Conservation (phyloP, 495 filamentous ascomycete species). For the Lasiosphaeria hispida region DNA sequence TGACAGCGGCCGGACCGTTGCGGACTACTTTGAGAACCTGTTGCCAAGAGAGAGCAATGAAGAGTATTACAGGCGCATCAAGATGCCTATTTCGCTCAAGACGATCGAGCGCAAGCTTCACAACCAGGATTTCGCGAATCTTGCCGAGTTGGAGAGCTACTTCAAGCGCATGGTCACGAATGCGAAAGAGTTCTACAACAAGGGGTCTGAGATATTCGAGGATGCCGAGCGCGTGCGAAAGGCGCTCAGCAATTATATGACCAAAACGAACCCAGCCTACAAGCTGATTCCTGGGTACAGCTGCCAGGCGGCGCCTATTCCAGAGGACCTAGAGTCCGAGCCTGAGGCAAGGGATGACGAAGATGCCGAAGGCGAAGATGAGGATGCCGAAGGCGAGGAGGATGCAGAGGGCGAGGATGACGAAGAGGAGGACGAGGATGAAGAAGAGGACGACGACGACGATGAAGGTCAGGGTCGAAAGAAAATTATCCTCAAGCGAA, state of each 20-base stretch:
- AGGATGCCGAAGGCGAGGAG: conserved; percentile 28
- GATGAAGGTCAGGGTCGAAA: conserved; percentile 31
- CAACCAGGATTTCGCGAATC: conserved; percentile 56
- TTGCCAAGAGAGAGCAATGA: conserved; percentile 59
- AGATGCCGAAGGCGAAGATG: conserved; percentile 19
- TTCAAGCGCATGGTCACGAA: conserved; percentile 76
- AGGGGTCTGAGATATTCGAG: conserved; percentile 60
- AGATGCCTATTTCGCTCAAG: conserved; percentile 72
- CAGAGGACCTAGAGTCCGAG: conserved; percentile 36
- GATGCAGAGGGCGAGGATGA: conserved; percentile 26
- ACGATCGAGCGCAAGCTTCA: conserved; percentile 69
- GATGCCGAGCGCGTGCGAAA: conserved; percentile 77
- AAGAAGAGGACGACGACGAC: conserved; percentile 32
- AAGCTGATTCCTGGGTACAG: conserved; percentile 53
- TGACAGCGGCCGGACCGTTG: conserved; percentile 62
- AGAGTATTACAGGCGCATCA: conserved; percentile 72
- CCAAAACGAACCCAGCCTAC: conserved; percentile 71
- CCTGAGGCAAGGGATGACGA: conserved; percentile 17
- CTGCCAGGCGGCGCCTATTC: conserved; percentile 61
- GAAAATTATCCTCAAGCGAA: conserved; percentile 33
- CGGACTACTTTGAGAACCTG: conserved; percentile 68
- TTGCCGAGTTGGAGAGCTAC: conserved; percentile 67
- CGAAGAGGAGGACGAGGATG: conserved; percentile 32
- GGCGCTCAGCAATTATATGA: conserved; percentile 71
- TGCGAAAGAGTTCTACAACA: conserved; percentile 69